phyloP scores from a whole-genome alignment of 2,329 filamentous ascomycete genomes.

The Microthyrium microscopicum region DNA sequence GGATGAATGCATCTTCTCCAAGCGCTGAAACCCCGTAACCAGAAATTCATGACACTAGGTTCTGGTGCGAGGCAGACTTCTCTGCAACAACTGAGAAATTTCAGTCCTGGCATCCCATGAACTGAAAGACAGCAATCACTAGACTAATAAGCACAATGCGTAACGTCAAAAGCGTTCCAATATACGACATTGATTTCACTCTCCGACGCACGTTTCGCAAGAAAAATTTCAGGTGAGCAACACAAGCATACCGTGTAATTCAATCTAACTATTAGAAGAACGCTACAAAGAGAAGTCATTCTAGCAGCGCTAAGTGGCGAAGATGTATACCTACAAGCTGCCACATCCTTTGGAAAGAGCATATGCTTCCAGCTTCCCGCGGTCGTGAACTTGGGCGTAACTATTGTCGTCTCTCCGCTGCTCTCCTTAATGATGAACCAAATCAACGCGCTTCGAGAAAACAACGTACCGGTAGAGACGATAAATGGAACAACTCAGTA shows the following conservation, averaged over 20 bases:
- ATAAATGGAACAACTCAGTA: conserved; percentile 69
- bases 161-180: conserved; percentile 4
- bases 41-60: too few species aligned
- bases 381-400: conserved; percentile 74
- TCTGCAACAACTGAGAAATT: too few species aligned
- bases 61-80: too few species aligned
- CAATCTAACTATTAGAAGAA: too few species aligned
- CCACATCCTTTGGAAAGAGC: conserved; percentile 82
- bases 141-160: conserved; percentile 1
- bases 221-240: conserved; percentile 5
- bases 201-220: conserved; percentile 6
- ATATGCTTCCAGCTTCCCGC: conserved; percentile 86
- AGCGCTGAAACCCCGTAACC: too few species aligned
- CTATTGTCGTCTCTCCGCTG: conserved; percentile 77
- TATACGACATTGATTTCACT: conserved; percentile 7
- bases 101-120: too few species aligned
- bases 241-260: too few species aligned
- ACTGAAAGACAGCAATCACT: neutral
- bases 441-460: conserved; percentile 58
- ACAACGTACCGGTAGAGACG: conserved; percentile 64
- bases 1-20: too few species aligned
- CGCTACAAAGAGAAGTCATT: conserved; percentile 77
- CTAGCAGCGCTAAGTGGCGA: conserved; percentile 61
- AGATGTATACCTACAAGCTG: conserved; percentile 88
- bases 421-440: conserved; percentile 92